Evolutionary conservation across 139 green algal genomes (phyloP), one percentile per base, ranked within the genome.

Genomic region (Chlamydomonas applanata): DNA sequence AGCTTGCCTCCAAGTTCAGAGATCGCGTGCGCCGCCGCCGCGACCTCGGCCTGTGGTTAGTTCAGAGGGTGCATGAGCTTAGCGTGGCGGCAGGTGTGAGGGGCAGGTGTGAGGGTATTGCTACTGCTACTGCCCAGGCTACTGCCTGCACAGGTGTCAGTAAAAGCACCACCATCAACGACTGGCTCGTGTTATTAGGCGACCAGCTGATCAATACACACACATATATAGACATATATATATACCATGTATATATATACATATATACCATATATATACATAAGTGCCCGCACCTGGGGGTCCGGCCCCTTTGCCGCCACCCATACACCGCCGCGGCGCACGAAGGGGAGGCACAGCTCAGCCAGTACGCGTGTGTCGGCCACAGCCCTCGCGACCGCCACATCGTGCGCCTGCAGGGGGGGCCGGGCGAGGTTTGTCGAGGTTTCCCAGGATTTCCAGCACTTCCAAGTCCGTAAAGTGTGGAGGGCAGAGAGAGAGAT

Each of bases 311-410:
- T 98, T 33, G 92, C 85, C 24, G 94, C 94, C 36, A 98, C 71
- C 84, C 89, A 94, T 27, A 87, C 46, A 0, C 94, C 94, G 3
- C 89, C 90, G 2, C 81, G 60, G 4, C 79, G 80, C 60, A 97
- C 89, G 40, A 98, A 89, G 2, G 94, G 94, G 67, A 97, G 77
- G 85, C 94, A 98, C 46, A 97, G 87, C 84, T 98, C 94, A 16
- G 88, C 85, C 36, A 98, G 83, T 40, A 95, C 81, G 0, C 87
- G 69, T 67, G 92, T 70, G 35, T 94, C 87, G n/a, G 93, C 94
- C 9, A 98, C 94, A 0, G 94, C 94, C 0, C 94, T 79, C 22
- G 94, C 93, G 3, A 96, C 84, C 1, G 85, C 92, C 7, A 97
- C 14, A 71, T 95, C 83, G 73, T 90, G 88, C 0, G 36, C 46